Evolutionary conservation across 176 grass and related monocot genomes (phyloP).

Genomic region (Rhynchospora tenuis): DNA sequence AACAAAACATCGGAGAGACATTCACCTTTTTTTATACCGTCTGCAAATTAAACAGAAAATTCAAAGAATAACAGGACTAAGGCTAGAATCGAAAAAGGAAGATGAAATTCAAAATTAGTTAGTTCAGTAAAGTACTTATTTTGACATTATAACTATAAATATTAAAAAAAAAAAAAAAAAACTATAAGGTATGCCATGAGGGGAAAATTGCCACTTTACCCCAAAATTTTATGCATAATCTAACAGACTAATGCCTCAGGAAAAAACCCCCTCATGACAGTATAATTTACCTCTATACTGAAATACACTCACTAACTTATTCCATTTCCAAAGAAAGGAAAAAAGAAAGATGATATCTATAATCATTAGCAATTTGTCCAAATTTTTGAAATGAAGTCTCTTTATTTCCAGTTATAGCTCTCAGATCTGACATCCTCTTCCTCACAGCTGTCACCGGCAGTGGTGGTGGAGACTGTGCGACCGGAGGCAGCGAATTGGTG

Average conservation of each 20-base stretch:
- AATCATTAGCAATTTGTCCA: constrained; percentile 8
- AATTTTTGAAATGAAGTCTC: neutral
- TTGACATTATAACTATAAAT: constrained; percentile 16
- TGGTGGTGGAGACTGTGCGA: constrained; percentile 48
- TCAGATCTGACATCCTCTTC: constrained; percentile 67
- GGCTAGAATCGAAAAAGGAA: neutral
- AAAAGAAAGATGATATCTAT: constrained; percentile 27
- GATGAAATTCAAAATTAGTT: neutral
- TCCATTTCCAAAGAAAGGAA: constrained; percentile 35
- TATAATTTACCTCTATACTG: constrained; percentile 30
- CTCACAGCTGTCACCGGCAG: constrained; percentile 38
- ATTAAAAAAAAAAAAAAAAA: neutral
- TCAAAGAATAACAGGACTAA: neutral
- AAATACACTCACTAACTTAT: constrained; percentile 34
- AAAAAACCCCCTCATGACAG: constrained; percentile 40
- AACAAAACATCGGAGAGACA: neutral
- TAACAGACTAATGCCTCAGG: constrained; percentile 34
- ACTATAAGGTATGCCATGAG: constrained; percentile 33
- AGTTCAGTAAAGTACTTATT: constrained; percentile 11
- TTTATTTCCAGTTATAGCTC: constrained; percentile 59
- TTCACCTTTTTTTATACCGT: neutral
- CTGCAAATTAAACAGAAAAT: neutral
- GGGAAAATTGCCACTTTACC: constrained; percentile 69
- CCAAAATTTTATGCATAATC: constrained; percentile 33
- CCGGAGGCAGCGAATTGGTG: constrained; percentile 52